Evolutionary conservation across 2,329 filamentous ascomycete genomes (phyloP), one percentile per base, ranked within the genome.

Genomic region (Elsinoe fawcettii): DNA sequence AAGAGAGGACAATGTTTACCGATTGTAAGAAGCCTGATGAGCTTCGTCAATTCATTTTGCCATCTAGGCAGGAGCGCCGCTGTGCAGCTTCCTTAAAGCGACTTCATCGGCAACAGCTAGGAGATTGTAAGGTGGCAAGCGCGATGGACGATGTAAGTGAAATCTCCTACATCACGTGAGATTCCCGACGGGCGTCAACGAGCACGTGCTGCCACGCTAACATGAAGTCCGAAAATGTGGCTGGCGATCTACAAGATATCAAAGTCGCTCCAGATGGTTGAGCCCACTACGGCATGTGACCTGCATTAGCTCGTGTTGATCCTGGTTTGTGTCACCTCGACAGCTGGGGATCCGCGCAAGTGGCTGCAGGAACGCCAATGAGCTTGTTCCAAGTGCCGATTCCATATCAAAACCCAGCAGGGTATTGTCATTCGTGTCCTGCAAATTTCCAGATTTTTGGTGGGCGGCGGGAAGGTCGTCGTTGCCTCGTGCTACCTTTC

Each of bases 171-270:
- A 14, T 37, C 34, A 37, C 34, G 34, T 37, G 34, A 12, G n/a
- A 37, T n/a, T 12, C 34, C 5, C 34, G 14, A 14, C 34, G 16
- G n/a, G 7, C 46, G 18, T 51, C 25, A 20, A 16, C 27, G 6
- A 30, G 46, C 46, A 51, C 46, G 46, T 51, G 46, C 25, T 18
- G 7, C 11, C 27, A 14, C 22, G 41, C 20, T 23, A 18, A 16
- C 3, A 16, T 34, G 11, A 6, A 8, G 14, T 8, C 3, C 8
- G 16, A 37, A 39, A 9, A 5, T 53, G 49, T 37, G 49, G 49
- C 49, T 53, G 30, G 49, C n/a, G 8, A 30, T 53, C 46, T 34
- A n/a, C 34, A 37, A 37, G 32, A 32, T 51, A 32, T 75, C 72
- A n/a, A 37, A 7, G 55, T 77, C 60, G 66, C 55, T 20, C n/a